phyloP scores from a whole-genome alignment of 1,284 basidiomycete species.

The Cryptococcus sp. region DNA sequence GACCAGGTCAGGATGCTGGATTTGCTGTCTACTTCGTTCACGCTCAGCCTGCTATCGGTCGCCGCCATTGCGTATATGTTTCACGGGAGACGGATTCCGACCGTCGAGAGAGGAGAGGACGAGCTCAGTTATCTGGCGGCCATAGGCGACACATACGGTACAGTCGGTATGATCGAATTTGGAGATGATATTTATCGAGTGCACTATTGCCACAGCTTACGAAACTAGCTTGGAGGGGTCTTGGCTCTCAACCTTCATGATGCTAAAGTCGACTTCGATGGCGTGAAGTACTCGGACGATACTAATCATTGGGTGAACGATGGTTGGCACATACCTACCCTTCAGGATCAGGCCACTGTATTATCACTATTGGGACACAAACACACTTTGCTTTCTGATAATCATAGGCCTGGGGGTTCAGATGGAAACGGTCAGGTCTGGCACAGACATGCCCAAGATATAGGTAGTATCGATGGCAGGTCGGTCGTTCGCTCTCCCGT shows the following conservation, averaged over 20 bases:
- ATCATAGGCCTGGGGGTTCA: background rate
- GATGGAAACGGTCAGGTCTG: background rate
- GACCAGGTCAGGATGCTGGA: too few species aligned
- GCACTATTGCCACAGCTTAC: too few species aligned
- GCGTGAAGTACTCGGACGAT: background rate
- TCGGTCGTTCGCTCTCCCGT: background rate
- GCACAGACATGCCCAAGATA: background rate
- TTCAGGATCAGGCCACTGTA: background rate
- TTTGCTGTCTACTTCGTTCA: too few species aligned
- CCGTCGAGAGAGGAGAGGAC: too few species aligned
- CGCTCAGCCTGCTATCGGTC: too few species aligned
- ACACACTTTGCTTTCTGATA: background rate
- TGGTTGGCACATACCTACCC: background rate
- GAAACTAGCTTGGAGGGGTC: too few species aligned
- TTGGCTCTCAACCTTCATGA: background rate
- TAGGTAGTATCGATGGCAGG: background rate
- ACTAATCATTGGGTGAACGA: background rate
- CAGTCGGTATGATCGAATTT: too few species aligned
- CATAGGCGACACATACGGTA: too few species aligned
- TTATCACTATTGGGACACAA: background rate
- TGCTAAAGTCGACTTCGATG: background rate
- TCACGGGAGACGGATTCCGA: too few species aligned
- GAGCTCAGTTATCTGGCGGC: too few species aligned
- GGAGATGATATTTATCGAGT: too few species aligned
- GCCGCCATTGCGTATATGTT: too few species aligned